These are phyloP conservation scores for Capronia americana DNA, from an alignment of 2,329 filamentous ascomycete genomes.

Conservation along the genomic window DNA sequence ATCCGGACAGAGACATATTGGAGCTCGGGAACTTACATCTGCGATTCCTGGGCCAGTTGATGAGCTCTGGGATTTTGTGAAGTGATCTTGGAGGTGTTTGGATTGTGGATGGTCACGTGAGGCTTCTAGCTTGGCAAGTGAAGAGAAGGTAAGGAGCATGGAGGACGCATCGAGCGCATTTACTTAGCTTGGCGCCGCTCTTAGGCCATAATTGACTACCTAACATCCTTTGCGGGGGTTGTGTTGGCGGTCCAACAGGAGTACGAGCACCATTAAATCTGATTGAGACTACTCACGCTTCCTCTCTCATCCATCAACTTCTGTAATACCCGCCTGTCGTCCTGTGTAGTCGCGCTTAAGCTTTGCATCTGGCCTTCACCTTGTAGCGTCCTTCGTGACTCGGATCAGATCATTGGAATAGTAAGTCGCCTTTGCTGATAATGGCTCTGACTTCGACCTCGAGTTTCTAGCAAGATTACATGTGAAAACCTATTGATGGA, in stretches of 20 bases:
- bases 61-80: conserved; percentile 1
- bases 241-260: neutral
- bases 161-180: neutral
- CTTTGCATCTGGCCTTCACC: too few relatives aligned
- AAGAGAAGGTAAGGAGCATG: neutral
- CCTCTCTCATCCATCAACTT: too few relatives aligned
- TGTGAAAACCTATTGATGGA: too few relatives aligned
- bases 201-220: neutral
- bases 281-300: too few relatives aligned
- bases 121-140: neutral
- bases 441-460: too few relatives aligned
- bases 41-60: neutral
- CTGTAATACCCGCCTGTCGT: too few relatives aligned
- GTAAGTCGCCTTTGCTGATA: too few relatives aligned
- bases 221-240: neutral
- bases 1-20: neutral
- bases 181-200: neutral
- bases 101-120: conserved; percentile 1
- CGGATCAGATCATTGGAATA: too few relatives aligned
- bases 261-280: neutral
- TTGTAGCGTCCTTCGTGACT: too few relatives aligned
- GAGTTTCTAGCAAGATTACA: too few relatives aligned
- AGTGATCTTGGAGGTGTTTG: neutral
- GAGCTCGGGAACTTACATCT: neutral
- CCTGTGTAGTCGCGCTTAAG: too few relatives aligned